These are phyloP conservation scores for Pyrrhoderma lamaoense DNA, from an alignment of 1,284 basidiomycete genomes.

Conservation along the genomic window DNA sequence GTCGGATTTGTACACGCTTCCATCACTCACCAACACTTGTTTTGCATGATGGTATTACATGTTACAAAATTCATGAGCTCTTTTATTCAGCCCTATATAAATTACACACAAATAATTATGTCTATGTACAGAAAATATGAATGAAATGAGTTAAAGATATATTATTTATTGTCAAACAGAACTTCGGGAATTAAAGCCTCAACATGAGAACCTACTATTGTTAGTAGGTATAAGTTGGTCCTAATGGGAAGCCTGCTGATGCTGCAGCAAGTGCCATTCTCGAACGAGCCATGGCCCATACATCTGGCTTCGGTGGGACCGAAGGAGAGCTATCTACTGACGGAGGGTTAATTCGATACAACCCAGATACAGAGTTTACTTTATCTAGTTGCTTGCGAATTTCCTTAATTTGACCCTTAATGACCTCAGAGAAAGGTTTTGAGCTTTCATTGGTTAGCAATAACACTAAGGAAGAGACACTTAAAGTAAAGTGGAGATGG, in stretches of 20 bases:
- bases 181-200: too few relatives aligned
- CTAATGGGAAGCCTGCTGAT: not conserved
- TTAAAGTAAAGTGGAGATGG: conserved; percentile 22
- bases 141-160: too few relatives aligned
- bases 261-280: conserved; percentile 1
- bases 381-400: conserved; percentile 52
- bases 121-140: too few relatives aligned
- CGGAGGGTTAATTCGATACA: not conserved
- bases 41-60: too few relatives aligned
- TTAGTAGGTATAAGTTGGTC: too few relatives aligned
- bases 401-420: conserved; percentile 50
- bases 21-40: too few relatives aligned
- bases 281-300: conserved; percentile 21
- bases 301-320: conserved; percentile 18
- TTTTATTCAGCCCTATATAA: too few relatives aligned
- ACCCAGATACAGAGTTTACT: conserved; percentile 23
- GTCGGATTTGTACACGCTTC: too few relatives aligned
- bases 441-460: conserved; percentile 43
- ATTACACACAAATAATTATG: too few relatives aligned
- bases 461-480: conserved; percentile 56
- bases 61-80: too few relatives aligned
- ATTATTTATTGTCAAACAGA: too few relatives aligned
- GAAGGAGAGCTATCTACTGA: not conserved
- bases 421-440: conserved; percentile 39
- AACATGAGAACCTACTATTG: not conserved